Evolutionary conservation across 257 asterid genomes (phyloP).

Genomic region (Rauvolfia tetraphylla): DNA sequence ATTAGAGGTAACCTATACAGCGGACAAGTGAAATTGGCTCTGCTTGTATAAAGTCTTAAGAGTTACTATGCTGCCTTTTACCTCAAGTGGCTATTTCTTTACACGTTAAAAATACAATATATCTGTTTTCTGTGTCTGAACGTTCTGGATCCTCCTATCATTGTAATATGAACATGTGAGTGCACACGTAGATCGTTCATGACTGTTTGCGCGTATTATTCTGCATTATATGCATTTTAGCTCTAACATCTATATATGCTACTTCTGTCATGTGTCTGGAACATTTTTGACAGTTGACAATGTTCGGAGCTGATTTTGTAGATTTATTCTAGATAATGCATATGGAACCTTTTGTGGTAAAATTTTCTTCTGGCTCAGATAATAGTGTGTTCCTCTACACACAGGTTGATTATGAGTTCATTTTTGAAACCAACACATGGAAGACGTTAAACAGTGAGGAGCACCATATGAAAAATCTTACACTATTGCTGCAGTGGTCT

Average conservation of each 20-base stretch:
- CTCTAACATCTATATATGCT: not conserved
- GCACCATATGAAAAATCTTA: conserved; percentile 51
- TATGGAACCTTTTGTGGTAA: too few relatives aligned
- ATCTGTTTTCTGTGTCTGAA: not conserved
- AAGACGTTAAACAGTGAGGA: conserved; percentile 41
- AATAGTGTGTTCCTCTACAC: not conserved
- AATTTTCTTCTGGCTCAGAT: not conserved
- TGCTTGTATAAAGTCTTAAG: not conserved
- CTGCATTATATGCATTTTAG: not conserved
- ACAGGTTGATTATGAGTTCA: conserved; percentile 77
- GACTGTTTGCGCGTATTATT: not conserved
- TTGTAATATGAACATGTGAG: not conserved
- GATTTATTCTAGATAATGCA: not conserved
- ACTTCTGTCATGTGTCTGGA: not conserved
- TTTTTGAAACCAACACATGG: conserved; percentile 45
- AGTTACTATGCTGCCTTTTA: not conserved
- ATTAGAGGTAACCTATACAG: not conserved
- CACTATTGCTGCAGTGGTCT: conserved; percentile 75
- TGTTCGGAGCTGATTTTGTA: not conserved
- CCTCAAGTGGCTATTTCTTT: not conserved
- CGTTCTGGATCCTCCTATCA: not conserved
- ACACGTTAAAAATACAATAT: not conserved
- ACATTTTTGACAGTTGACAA: not conserved
- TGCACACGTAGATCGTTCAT: not conserved
- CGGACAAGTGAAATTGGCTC: not conserved